phyloP scores from a whole-genome alignment of 768 basidiomycete genomes.

The Chalciporus sphaerocephalus region DNA sequence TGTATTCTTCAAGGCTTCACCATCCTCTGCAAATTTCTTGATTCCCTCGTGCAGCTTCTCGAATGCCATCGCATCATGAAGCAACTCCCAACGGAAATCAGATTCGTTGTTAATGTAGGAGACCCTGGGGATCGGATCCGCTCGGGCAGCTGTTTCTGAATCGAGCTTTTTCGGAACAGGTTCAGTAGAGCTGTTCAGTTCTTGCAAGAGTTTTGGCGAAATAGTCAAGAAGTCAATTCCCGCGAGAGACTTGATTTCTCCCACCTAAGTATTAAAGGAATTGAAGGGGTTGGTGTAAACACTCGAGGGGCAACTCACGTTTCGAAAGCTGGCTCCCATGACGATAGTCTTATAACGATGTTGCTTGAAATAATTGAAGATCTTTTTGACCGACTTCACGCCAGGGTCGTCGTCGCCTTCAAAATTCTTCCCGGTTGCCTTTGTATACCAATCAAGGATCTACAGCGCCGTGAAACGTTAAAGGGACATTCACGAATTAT shows the following conservation, averaged over 20 bases:
- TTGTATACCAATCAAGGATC: constrained; percentile 99
- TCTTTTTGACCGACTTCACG: constrained; percentile 89
- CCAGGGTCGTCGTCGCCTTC: constrained; percentile 90
- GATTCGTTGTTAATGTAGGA: constrained; percentile 85
- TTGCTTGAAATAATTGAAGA: constrained; percentile 99
- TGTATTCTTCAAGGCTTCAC: constrained; percentile 74
- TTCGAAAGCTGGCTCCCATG: constrained; percentile 99
- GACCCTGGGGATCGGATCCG: constrained; percentile 69
- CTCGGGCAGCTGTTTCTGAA: constrained; percentile 53
- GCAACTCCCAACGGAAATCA: constrained; percentile 87
- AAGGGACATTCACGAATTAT: constrained; percentile 2
- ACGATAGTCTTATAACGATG: constrained; percentile 96
- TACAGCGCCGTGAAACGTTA: constrained; percentile 34
- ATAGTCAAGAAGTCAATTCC: constrained; percentile 97
- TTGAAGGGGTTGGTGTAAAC: neutral
- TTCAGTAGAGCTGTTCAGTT: constrained; percentile 72
- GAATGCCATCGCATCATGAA: constrained; percentile 90
- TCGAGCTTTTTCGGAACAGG: constrained; percentile 83
- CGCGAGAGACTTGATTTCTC: constrained; percentile 90
- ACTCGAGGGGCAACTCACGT: constrained; percentile 46
- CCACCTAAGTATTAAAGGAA: constrained; percentile 41
- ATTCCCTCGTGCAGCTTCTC: constrained; percentile 97
- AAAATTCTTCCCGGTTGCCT: constrained; percentile 76
- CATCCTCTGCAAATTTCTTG: constrained; percentile 94
- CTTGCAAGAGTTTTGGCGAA: constrained; percentile 79